Evolutionary conservation across 805 yeast genomes (phyloP).

Genomic region (Candida caryicola): DNA sequence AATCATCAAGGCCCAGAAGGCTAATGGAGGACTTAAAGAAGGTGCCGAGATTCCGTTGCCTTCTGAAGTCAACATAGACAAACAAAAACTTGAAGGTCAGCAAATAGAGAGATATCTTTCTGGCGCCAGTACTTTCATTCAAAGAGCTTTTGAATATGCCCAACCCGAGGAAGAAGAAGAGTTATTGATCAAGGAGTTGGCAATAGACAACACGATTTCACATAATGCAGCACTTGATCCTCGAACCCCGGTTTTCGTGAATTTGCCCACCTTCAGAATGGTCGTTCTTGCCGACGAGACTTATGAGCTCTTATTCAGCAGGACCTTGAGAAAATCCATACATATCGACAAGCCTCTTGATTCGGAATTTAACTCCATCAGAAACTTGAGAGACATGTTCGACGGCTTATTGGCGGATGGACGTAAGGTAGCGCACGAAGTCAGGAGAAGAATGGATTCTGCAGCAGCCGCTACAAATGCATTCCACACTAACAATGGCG

Average conservation of each 20-base stretch:
- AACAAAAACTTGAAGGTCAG: conserved; percentile 55
- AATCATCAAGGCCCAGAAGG: conserved; percentile 44
- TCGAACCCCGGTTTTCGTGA: conserved; percentile 66
- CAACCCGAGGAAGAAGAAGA: conserved; percentile 56
- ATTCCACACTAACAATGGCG: conserved; percentile 6
- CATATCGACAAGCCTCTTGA: conserved; percentile 59
- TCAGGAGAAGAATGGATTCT: conserved; percentile 82
- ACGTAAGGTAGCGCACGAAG: conserved; percentile 83
- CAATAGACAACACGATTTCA: conserved; percentile 36
- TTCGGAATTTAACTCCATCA: conserved; percentile 45
- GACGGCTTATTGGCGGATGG: conserved; percentile 93
- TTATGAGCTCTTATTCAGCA: conserved; percentile 77
- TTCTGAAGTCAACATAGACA: conserved; percentile 58
- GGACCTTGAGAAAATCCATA: conserved; percentile 63
- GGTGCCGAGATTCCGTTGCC: conserved; percentile 46
- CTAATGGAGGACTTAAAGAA: conserved; percentile 21
- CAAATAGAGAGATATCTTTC: conserved; percentile 80
- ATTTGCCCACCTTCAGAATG: conserved; percentile 90
- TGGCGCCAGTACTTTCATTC: conserved; percentile 83
- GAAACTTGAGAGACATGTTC: conserved; percentile 79
- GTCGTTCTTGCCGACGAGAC: conserved; percentile 92
- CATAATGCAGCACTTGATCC: conserved; percentile 87
- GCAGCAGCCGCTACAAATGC: conserved; percentile 35
- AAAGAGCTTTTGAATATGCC: conserved; percentile 87
- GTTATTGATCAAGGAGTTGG: conserved; percentile 34